Base-by-base conservation (phyloP, 805 yeast species). In the Suhomyces pyralidae region DNA sequence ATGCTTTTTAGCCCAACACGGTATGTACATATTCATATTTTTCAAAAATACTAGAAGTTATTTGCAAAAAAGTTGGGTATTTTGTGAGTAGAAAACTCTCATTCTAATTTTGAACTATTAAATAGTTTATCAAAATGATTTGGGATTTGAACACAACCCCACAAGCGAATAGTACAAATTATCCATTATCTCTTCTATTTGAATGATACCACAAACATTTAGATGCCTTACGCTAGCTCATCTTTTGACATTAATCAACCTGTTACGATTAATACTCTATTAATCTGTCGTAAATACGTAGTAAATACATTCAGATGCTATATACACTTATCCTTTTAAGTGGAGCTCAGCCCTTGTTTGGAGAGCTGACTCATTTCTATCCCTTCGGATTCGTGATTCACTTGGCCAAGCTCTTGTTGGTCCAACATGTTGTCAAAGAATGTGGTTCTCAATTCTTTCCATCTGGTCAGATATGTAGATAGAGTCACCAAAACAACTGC, bases 381-480 rank as follows among this genome's bases (percentile, higher is more conserved):
- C 15, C 45, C 47, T 14, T 51, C 49, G n/a, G 24, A 12, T 3
- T 51, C 48, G 40, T 59, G 67, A 12, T 55, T 51, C 7, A 63
- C 63, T 24, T 64, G 62, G 7, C 83, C 84, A 50, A 74, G 54
- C 59, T 81, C 85, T 7, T 81, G 77, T 42, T 66, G 70, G 59
- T 87, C 94, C 24, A 82, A 78, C 73, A 88, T 74, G 32, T 92
- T 90, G 53, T 91, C 96, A 60, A 94, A 93, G 63, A 94, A 93
- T 0, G 97, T 89, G 40, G 89, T 88, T 61, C 92, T 79, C 51
- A 93, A 74, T 66, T 93, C 99, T 58, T 85, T 83, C 97, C 97
- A 92, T 59, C 96, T 81, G 0, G 96, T 83, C 15, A 91, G 82
- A 82, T 93, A 93, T 0, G 96, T 90, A 0, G 97, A 96, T 55